Evolutionary conservation across 2,329 filamentous ascomycete genomes (phyloP).

Genomic region (Pyricularia pennisetigena): DNA sequence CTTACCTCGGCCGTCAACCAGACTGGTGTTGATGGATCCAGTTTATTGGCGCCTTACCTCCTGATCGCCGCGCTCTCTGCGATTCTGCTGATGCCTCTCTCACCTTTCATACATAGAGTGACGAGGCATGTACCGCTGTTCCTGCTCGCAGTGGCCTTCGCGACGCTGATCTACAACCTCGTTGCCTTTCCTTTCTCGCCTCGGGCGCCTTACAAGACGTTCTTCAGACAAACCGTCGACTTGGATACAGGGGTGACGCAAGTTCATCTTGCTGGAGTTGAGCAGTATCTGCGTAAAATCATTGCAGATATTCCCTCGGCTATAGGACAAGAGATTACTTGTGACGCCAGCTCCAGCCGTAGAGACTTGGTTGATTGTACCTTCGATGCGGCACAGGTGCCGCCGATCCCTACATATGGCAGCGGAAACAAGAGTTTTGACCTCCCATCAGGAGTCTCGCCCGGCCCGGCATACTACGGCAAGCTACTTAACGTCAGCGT

Average conservation of each 20-base stretch:
- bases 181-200: slow-evolving; percentile 80
- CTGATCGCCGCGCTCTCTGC: slow-evolving; percentile 58
- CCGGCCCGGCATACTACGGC: slow-evolving; percentile 30
- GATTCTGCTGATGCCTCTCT: slow-evolving; percentile 63
- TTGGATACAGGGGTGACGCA: slow-evolving; percentile 62
- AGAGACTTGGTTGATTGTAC: slow-evolving; percentile 54
- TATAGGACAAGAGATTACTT: slow-evolving; percentile 48
- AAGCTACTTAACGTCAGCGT: slow-evolving; percentile 51
- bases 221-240: slow-evolving; percentile 74
- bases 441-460: slow-evolving; percentile 1
- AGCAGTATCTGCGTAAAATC: slow-evolving; percentile 56
- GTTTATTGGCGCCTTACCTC: slow-evolving; percentile 62
- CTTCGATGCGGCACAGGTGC: slow-evolving; percentile 52
- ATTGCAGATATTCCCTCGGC: slow-evolving; percentile 63
- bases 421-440: slow-evolving; percentile 11
- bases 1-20: slow-evolving; percentile 65
- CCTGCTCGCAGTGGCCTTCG: slow-evolving; percentile 61
- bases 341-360: slow-evolving; percentile 31
- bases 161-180: slow-evolving; percentile 77
- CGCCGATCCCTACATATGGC: slow-evolving; percentile 52
- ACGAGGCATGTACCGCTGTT: slow-evolving; percentile 74
- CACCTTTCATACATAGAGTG: slow-evolving; percentile 80
- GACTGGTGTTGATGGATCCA: slow-evolving; percentile 75
- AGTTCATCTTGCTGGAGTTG: slow-evolving; percentile 59
- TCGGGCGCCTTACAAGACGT: slow-evolving; percentile 72